Evolutionary conservation across 768 basidiomycete species (phyloP).

Genomic region (Tubosaeta sp.): DNA sequence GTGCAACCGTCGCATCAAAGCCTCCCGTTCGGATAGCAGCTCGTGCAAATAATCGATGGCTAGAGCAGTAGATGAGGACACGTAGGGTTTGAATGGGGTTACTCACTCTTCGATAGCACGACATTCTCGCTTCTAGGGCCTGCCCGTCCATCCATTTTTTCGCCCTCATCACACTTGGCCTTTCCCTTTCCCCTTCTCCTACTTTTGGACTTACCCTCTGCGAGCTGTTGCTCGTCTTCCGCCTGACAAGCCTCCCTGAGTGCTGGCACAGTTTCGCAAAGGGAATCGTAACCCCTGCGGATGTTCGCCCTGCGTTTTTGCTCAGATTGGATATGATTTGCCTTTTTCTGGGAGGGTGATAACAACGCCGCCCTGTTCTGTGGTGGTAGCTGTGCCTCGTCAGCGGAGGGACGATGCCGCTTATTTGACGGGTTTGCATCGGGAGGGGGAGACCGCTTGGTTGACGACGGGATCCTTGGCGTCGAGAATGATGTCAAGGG

Average conservation of each 20-base stretch:
- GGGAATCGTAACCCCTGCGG: conserved; percentile 79
- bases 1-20: conserved; percentile 55
- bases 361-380: conserved; percentile 40
- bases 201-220: conserved; percentile 33
- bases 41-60: conserved; percentile 83
- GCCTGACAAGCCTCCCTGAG: conserved; percentile 74
- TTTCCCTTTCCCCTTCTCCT: conserved; percentile 35
- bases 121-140: conserved; percentile 91
- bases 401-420: conserved; percentile 24
- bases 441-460: conserved; percentile 25
- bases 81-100: neutral
- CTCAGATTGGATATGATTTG: conserved; percentile 91
- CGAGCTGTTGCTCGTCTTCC: conserved; percentile 55
- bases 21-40: conserved; percentile 56
- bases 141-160: conserved; percentile 76
- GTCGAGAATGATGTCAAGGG: conserved; percentile 12
- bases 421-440: conserved; percentile 29
- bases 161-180: conserved; percentile 45
- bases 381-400: conserved; percentile 11
- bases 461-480: conserved; percentile 11
- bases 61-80: conserved; percentile 27
- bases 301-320: conserved; percentile 94
- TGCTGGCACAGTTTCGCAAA: conserved; percentile 80
- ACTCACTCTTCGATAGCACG: conserved; percentile 81
- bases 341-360: conserved; percentile 83